phyloP scores from a whole-genome alignment of 2,329 filamentous ascomycete species.

The Fusarium udum region DNA sequence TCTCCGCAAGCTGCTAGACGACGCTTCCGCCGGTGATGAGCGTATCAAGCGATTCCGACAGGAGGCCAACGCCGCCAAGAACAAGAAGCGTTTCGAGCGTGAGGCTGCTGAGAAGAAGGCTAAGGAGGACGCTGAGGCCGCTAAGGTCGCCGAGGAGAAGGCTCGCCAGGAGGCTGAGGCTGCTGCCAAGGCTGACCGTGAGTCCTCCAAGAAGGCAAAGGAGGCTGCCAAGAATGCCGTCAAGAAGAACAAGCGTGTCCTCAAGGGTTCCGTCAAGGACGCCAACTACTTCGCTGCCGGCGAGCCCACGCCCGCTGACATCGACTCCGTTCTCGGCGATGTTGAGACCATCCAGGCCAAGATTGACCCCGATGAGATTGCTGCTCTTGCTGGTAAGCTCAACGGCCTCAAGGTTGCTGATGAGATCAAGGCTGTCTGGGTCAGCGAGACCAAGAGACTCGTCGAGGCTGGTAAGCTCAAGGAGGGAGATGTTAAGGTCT shows the following conservation, averaged over 20 bases:
- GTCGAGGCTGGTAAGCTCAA: slow-evolving; percentile 86
- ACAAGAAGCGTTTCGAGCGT: slow-evolving; percentile 90
- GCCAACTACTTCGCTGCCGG: slow-evolving; percentile 93
- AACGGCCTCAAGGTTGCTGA: slow-evolving; percentile 79
- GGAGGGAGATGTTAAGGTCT: slow-evolving; percentile 79
- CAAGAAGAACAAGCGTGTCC: slow-evolving; percentile 99
- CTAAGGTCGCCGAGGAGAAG: slow-evolving; percentile 85
- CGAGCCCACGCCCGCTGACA: slow-evolving; percentile 76
- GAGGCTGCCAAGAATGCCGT: slow-evolving; percentile 98
- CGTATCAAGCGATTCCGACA: slow-evolving; percentile 98
- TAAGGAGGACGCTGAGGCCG: slow-evolving; percentile 83
- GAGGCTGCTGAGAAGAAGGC: slow-evolving; percentile 91
- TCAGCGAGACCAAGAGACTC: slow-evolving; percentile 79
- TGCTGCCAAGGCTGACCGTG: slow-evolving; percentile 83
- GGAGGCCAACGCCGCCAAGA: slow-evolving; percentile 90
- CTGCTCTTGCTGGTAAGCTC: slow-evolving; percentile 81
- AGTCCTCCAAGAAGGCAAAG: slow-evolving; percentile 93
- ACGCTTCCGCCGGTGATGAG: slow-evolving; percentile 84
- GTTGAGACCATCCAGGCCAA: slow-evolving; percentile 88
- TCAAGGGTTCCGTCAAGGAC: slow-evolving; percentile 94
- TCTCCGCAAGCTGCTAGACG: slow-evolving; percentile 88
- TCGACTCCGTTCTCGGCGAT: slow-evolving; percentile 85
- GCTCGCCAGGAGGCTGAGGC: slow-evolving; percentile 86
- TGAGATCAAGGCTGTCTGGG: slow-evolving; percentile 88
- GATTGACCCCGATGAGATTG: slow-evolving; percentile 91